Base-by-base conservation (phyloP, 2,329 filamentous ascomycete species). In the Decorospora gaudefroyi region DNA sequence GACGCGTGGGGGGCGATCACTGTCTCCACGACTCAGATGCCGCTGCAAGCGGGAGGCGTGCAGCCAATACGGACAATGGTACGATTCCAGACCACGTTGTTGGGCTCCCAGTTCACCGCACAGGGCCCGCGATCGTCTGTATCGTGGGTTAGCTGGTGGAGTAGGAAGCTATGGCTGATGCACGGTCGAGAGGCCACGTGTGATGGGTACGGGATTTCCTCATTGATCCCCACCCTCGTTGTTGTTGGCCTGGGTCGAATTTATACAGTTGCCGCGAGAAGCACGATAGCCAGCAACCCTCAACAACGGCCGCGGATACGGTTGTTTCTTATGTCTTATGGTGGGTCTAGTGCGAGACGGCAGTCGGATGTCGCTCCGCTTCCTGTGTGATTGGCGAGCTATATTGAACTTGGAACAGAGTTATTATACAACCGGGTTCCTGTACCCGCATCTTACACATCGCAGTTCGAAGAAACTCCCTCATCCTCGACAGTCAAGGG, bases 201-300 rank as follows among this genome's bases (percentile, higher is more conserved):
- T 46, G 38, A 42, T 33, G 39, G 46, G 39, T 38, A 35, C 31
- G 38, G 44, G 34, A 36, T 34, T 42, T 41, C 27, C 31, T 35
- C 34, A 25, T 26, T 22, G 23, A 46, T 25, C 25, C 33, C 27
- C 35, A 27, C 43, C 36, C 41, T 23, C 26, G 39, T 28, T 39
- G 40, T 37, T 32, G 28, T 19, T 35, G 9, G 25, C 28, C 39
- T 30, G 41, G 36, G n/a, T 12, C 27, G 17, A 37, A 46, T 42
- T 46, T 31, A 42, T 42, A 28, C 38, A 28, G 32, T 62, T 65
- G 54, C 62, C 65, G 64, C 63, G 64, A 58, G 56, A 64, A 64
- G 62, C 64, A 66, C 62, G 52, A 53, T 53, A 51, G 42, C 42
- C 53, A 51, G 46, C 47, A 37, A 33, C 53, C 41, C 45, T 42